Percentiles rank a stretch among this genome's conserved stretches.
These are phyloP conservation scores for Kurtzmaniella cleridarum DNA, from an alignment of 805 yeast species.

Conservation along the genomic window DNA sequence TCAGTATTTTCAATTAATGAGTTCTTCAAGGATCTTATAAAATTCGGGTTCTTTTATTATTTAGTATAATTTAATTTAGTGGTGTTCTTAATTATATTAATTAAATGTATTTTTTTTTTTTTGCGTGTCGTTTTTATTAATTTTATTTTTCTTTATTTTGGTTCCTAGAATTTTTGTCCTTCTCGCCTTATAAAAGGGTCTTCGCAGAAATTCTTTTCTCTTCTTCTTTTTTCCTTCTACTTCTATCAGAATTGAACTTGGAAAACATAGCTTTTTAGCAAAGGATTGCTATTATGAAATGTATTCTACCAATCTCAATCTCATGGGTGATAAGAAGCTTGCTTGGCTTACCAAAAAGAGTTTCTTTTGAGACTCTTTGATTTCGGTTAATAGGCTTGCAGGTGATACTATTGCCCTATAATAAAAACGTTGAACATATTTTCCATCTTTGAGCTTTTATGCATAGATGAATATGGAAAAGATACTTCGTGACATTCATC, in stretches of 20 bases:
- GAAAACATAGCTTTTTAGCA: slow-evolving; percentile 2
- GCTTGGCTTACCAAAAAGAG: background rate
- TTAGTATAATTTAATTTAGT: too few relatives aligned
- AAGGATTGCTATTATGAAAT: slow-evolving; percentile 8
- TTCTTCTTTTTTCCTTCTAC: background rate
- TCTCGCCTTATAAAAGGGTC: too few relatives aligned
- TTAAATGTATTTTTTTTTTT: too few relatives aligned
- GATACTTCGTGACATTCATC: slow-evolving; percentile 61
- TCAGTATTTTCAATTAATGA: too few relatives aligned
- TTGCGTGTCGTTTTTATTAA: too few relatives aligned
- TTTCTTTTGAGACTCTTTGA: background rate
- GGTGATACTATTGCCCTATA: slow-evolving; percentile 61
- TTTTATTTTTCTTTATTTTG: too few relatives aligned
- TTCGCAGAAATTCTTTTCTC: background rate
- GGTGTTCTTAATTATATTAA: too few relatives aligned
- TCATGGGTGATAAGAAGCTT: slow-evolving; percentile 4
- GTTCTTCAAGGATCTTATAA: too few relatives aligned
- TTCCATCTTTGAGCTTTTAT: slow-evolving; percentile 58
- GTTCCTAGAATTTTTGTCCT: too few relatives aligned
- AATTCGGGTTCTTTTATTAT: too few relatives aligned
- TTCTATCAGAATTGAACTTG: background rate
- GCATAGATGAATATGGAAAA: slow-evolving; percentile 75
- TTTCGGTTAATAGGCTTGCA: background rate
- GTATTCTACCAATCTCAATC: background rate
- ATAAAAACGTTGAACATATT: slow-evolving; percentile 68